Conservation (phyloP, 208 protist species). For the Balamuthia mandrillaris region DNA sequence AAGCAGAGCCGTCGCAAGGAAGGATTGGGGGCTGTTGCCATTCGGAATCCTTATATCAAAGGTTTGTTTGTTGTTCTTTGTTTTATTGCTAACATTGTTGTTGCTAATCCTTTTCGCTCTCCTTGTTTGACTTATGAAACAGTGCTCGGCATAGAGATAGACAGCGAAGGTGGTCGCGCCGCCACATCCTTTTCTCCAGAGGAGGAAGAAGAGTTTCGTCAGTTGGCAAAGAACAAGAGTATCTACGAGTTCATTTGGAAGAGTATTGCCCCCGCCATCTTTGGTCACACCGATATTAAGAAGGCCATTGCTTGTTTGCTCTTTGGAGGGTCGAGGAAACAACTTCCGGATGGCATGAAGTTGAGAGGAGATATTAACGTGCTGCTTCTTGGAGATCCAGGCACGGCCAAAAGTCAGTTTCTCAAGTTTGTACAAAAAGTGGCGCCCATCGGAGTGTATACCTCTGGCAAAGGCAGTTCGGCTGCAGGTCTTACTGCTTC, state of each 20-base stretch:
- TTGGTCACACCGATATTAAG: conserved; percentile 84
- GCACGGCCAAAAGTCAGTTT: conserved; percentile 93
- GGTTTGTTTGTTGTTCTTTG: no score
- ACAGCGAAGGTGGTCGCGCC: not conserved
- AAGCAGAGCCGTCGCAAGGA: conserved; percentile 30
- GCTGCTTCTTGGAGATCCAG: conserved; percentile 98
- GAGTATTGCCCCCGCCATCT: conserved; percentile 83
- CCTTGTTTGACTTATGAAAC: no score
- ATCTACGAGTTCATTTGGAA: conserved; percentile 59
- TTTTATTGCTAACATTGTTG: no score
- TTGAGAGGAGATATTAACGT: conserved; percentile 99
- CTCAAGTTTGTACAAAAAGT: conserved; percentile 95
- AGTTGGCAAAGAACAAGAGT: conserved; percentile 41
- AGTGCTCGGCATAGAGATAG: not conserved
- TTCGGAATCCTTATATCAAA: conserved; percentile 48
- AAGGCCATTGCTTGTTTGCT: conserved; percentile 88
- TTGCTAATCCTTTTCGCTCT: no score
- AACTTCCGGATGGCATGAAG: conserved; percentile 89
- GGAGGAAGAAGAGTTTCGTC: conserved; percentile 62
- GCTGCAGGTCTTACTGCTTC: conserved; percentile 86
- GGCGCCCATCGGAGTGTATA: conserved; percentile 95
- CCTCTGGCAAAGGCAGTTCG: conserved; percentile 93
- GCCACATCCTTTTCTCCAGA: conserved; percentile 46
- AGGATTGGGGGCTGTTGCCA: conserved; percentile 8
- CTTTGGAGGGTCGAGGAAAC: conserved; percentile 96